A percentile compares a stretch with the other conserved stretches of the same genome.
Conservation (phyloP, 2,329 filamentous ascomycete species). For the Penicillium sp. region DNA sequence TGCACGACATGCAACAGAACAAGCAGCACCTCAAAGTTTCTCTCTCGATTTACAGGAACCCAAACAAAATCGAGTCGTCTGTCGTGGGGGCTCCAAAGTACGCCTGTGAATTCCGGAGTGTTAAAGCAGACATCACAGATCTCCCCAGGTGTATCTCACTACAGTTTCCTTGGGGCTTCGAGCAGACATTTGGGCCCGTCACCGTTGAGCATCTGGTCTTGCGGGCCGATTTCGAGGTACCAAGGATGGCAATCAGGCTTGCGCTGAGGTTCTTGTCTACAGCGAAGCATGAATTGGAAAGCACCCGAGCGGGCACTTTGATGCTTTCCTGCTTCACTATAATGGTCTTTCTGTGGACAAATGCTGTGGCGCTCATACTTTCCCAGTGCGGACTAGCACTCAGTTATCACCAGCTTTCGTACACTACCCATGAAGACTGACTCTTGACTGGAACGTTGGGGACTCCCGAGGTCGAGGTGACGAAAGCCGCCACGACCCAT, state of each 20-base stretch:
- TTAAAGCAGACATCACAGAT: neutral
- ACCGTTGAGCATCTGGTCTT: slow-evolving; percentile 15
- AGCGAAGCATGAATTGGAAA: slow-evolving; percentile 1
- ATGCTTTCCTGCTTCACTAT: slow-evolving; percentile 1
- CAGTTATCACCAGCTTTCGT: neutral
- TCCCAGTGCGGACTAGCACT: slow-evolving; percentile 2
- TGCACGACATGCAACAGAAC: neutral
- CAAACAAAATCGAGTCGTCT: neutral
- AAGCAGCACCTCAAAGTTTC: neutral
- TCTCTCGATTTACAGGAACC: slow-evolving; percentile 1
- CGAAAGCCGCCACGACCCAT: no score
- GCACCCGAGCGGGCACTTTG: slow-evolving; percentile 10
- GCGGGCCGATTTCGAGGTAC: slow-evolving; percentile 16
- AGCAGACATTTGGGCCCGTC: neutral
- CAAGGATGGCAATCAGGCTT: slow-evolving; percentile 8
- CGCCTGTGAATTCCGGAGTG: neutral
- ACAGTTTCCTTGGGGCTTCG: neutral
- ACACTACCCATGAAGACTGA: neutral
- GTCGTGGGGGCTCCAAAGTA: neutral
- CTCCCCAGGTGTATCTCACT: slow-evolving; percentile 1
- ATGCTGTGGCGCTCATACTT: neutral
- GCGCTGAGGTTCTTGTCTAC: slow-evolving; percentile 5
- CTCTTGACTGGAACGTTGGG: no score
- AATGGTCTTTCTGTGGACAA: slow-evolving; percentile 5
- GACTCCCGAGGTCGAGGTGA: no score